Conservation (phyloP, 768 basidiomycete genomes). For the Phallus indusiatus region DNA sequence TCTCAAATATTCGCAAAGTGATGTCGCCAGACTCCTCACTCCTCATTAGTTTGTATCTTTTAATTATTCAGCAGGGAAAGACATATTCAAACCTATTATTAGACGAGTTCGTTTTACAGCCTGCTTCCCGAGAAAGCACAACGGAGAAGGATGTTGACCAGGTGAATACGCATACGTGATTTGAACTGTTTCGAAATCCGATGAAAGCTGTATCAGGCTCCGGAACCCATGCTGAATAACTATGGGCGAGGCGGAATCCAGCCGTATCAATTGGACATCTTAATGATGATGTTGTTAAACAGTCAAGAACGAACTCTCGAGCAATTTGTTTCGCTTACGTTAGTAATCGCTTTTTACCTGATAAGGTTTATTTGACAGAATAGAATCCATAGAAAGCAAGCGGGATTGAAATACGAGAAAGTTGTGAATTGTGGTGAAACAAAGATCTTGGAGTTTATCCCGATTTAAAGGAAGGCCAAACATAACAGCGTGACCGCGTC, state of each 20-base stretch:
- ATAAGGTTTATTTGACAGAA: neutral
- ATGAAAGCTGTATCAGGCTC: conserved; percentile 23
- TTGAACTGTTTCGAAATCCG: no score
- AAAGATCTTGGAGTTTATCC: conserved; percentile 7
- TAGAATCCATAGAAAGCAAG: conserved; percentile 8
- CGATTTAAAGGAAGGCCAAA: no score
- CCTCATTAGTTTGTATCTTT: conserved; percentile 25
- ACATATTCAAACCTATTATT: neutral
- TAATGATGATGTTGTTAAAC: conserved; percentile 36
- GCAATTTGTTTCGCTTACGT: conserved; percentile 30
- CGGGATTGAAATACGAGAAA: conserved; percentile 28
- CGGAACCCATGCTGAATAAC: conserved; percentile 38
- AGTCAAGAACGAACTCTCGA: conserved; percentile 33
- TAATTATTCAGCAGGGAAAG: no score
- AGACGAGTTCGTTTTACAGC: conserved; percentile 32
- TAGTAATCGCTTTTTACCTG: conserved; percentile 3
- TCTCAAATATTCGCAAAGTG: conserved; percentile 25
- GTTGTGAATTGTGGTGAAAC: conserved; percentile 29
- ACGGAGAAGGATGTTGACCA: neutral
- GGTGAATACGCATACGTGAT: conserved; percentile 5
- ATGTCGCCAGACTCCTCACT: conserved; percentile 27
- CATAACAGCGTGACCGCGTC: no score
- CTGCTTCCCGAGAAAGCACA: conserved; percentile 13
- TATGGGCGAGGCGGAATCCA: conserved; percentile 33
- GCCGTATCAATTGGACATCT: conserved; percentile 35